Percentiles rank a stretch among this genome's conserved stretches.
Conservation (phyloP, 2,329 filamentous ascomycete species). For the Setomelanomma holmii region DNA sequence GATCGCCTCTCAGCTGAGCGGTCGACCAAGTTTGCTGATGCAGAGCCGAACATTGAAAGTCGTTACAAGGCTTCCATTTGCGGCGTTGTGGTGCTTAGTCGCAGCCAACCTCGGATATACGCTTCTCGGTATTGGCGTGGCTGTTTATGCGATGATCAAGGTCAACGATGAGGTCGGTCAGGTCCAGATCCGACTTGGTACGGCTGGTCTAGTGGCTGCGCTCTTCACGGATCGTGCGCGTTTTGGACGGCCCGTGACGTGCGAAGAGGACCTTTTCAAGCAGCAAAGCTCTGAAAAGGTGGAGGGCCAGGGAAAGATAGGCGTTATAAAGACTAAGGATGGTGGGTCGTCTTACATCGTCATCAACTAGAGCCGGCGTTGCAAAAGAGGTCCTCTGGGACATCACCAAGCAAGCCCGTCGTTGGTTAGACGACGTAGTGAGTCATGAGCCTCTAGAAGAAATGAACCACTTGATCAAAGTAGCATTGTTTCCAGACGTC, state of each 20-base stretch:
- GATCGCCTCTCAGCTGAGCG: slow-evolving; percentile 11
- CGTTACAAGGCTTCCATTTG: slow-evolving; percentile 15
- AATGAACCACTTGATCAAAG: too few species aligned
- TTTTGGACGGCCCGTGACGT: background rate
- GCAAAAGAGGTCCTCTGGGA: too few species aligned
- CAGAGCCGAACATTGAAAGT: slow-evolving; percentile 15
- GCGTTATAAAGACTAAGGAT: background rate
- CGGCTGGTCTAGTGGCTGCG: slow-evolving; percentile 15
- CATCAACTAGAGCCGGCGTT: background rate
- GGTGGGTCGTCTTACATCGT: background rate
- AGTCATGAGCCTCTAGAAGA: too few species aligned
- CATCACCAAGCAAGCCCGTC: too few species aligned
- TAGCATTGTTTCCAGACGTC: too few species aligned
- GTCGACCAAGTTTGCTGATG: slow-evolving; percentile 2
- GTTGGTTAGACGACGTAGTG: too few species aligned
- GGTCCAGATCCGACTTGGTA: slow-evolving; percentile 12
- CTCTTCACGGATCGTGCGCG: slow-evolving; percentile 8
- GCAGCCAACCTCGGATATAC: slow-evolving; percentile 15
- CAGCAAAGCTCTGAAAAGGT: background rate
- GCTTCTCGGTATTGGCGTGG: slow-evolving; percentile 10
- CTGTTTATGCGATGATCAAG: slow-evolving; percentile 9
- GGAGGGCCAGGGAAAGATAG: background rate
- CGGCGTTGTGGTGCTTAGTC: slow-evolving; percentile 22
- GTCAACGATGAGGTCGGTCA: slow-evolving; percentile 15
- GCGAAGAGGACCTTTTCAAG: background rate